A percentile compares a stretch with the other conserved stretches of the same genome.
phyloP scores from a whole-genome alignment of 352 stramenopile species.

The Albugo candida region DNA sequence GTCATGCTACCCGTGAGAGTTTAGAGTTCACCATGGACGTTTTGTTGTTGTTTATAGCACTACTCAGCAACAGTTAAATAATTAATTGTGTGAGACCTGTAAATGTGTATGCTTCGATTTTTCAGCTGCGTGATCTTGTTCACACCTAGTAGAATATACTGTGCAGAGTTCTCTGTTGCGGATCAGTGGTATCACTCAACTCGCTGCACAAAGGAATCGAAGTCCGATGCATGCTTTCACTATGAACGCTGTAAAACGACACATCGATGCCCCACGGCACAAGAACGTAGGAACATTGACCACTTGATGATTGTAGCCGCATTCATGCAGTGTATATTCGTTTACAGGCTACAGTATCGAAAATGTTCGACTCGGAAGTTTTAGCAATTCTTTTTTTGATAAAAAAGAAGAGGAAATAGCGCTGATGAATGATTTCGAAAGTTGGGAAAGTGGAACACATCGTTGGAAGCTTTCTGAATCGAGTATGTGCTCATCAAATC shows the following conservation, averaged over 20 bases:
- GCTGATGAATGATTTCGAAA: slow-evolving; percentile 90
- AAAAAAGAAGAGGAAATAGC: slow-evolving; percentile 44
- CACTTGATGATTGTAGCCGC: not conserved
- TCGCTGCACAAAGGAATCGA: slow-evolving; percentile 33
- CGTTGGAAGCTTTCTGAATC: slow-evolving; percentile 25
- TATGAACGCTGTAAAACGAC: slow-evolving; percentile 92
- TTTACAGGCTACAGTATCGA: slow-evolving; percentile 72
- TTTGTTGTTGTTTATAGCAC: too few species aligned
- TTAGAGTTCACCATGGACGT: too few species aligned
- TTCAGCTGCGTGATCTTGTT: too few species aligned
- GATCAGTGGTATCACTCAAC: slow-evolving; percentile 33
- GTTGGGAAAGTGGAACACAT: slow-evolving; percentile 84
- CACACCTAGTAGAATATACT: too few species aligned
- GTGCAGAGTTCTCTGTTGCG: slow-evolving; percentile 7
- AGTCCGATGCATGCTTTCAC: slow-evolving; percentile 15
- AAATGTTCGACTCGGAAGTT: slow-evolving; percentile 38
- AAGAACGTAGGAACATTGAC: slow-evolving; percentile 23
- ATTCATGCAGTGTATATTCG: not conserved
- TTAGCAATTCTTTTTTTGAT: slow-evolving; percentile 58
- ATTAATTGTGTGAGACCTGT: too few species aligned
- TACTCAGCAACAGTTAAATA: too few species aligned
- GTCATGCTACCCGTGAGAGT: too few species aligned
- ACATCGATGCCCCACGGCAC: slow-evolving; percentile 78
- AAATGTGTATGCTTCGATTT: too few species aligned
- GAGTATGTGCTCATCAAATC: not conserved